Percentiles rank a stretch among this genome's conserved stretches.
phyloP scores from a whole-genome alignment of 306 rosid species.

The Datisca glomerata region DNA sequence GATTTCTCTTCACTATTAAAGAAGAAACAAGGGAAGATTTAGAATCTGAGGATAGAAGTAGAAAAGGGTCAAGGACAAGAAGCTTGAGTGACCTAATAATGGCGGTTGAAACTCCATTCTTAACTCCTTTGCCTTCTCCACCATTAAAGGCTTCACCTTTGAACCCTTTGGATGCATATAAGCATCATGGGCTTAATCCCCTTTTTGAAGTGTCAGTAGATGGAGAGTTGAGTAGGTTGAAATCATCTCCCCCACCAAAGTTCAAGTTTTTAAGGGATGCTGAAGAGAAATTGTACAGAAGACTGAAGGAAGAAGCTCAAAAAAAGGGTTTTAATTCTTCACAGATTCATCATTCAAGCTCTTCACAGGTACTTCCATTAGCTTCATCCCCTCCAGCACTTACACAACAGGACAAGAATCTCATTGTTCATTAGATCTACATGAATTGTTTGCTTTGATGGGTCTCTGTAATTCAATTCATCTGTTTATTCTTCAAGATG shows the following conservation, averaged over 20 bases:
- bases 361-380: constrained; percentile 79
- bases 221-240: constrained; percentile 35
- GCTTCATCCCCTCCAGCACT: constrained; percentile 51
- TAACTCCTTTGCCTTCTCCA: constrained; percentile 45
- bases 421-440: background rate
- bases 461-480: background rate
- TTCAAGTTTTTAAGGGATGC: constrained; percentile 88
- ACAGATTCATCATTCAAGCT: constrained; percentile 41
- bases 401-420: background rate
- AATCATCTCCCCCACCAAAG: constrained; percentile 84
- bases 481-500: background rate
- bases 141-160: constrained; percentile 32
- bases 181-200: constrained; percentile 66
- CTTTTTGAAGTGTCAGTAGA: constrained; percentile 62
- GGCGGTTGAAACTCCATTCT: constrained; percentile 39
- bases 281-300: constrained; percentile 64
- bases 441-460: too few species aligned
- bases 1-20: constrained; percentile 78
- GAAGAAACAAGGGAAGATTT: constrained; percentile 87
- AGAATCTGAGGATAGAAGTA: constrained; percentile 71
- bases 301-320: constrained; percentile 54
- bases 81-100: constrained; percentile 59
- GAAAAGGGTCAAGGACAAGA: constrained; percentile 59
- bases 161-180: constrained; percentile 40
- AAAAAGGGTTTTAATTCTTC: constrained; percentile 14